phyloP scores from a whole-genome alignment of 2,329 filamentous ascomycete species.

The Fusarium mundagurra region DNA sequence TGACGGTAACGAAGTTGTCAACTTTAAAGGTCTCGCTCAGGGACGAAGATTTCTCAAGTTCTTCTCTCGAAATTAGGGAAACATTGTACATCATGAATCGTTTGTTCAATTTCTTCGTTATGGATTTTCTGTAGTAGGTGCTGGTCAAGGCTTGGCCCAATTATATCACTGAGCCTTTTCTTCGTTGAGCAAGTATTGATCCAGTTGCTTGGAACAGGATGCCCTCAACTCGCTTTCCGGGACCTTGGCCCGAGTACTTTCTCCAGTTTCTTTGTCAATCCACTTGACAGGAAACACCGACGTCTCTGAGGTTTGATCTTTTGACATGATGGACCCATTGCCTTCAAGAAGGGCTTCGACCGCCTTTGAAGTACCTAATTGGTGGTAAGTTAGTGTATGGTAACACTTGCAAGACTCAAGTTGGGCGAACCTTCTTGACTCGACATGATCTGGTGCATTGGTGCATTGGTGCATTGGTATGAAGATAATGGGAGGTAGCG shows the following conservation, averaged over 20 bases:
- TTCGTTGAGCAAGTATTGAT: not conserved
- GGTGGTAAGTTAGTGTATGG: not conserved
- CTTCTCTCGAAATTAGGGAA: not conserved
- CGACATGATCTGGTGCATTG: not conserved
- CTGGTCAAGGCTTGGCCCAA: constrained; percentile 42
- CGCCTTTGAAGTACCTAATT: not conserved
- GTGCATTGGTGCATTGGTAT: too few relatives aligned
- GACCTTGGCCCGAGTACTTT: fast-evolving
- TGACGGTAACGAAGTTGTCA: not conserved
- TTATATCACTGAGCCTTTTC: not conserved
- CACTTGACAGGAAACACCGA: not conserved
- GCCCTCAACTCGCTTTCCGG: not conserved
- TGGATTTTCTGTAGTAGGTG: constrained; percentile 40
- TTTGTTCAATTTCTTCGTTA: constrained; percentile 3
- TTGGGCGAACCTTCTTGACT: not conserved
- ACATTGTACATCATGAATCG: not conserved
- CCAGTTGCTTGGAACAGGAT: not conserved
- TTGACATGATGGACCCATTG: not conserved
- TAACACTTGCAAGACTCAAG: not conserved
- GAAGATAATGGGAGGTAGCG: not conserved
- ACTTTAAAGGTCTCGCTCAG: not conserved
- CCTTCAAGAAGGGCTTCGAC: not conserved
- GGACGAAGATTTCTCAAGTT: not conserved
- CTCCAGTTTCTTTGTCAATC: not conserved
- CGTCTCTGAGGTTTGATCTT: not conserved